Conservation (phyloP, 805 yeast species). For the Pichia gijzeniarum region DNA sequence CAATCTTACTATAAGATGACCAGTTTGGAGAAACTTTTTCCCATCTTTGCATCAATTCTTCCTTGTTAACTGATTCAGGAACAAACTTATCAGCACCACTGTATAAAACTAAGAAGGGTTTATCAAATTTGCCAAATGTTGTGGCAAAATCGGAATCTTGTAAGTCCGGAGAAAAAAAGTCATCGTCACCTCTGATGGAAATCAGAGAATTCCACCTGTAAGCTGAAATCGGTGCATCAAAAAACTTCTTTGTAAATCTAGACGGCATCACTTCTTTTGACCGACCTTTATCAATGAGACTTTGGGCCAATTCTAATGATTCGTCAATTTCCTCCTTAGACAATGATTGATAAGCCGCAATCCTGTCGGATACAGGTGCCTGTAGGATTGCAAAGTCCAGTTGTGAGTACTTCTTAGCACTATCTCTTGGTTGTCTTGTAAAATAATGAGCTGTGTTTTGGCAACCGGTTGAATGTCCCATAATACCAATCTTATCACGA, state of each 20-base stretch:
- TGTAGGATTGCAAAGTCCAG: conserved; percentile 61
- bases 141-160: conserved; percentile 33
- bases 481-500: conserved; percentile 46
- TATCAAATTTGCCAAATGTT: conserved; percentile 52
- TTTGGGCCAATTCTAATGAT: conserved; percentile 28
- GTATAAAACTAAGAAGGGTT: conserved; percentile 45
- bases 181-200: conserved; percentile 64
- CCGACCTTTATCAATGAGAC: conserved; percentile 38
- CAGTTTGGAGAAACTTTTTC: conserved; percentile 37
- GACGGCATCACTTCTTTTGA: conserved; percentile 45
- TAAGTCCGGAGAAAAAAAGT: conserved; percentile 58
- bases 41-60: conserved; percentile 46
- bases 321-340: conserved; percentile 17
- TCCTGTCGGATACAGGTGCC: conserved; percentile 70
- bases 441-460: conserved; percentile 68
- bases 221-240: conserved; percentile 59
- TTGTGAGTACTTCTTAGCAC: conserved; percentile 3
- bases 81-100: conserved; percentile 64
- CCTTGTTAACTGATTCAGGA: conserved; percentile 45
- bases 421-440: conserved; percentile 28
- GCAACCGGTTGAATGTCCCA: conserved; percentile 86
- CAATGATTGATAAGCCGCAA: conserved; percentile 28
- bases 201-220: conserved; percentile 65
- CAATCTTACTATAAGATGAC: conserved; percentile 48
- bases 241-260: conserved; percentile 38